A percentile compares a stretch with the other conserved stretches of the same genome.
phyloP scores from a whole-genome alignment of 176 grass and related monocot species.

The Microstegium vimineum region DNA sequence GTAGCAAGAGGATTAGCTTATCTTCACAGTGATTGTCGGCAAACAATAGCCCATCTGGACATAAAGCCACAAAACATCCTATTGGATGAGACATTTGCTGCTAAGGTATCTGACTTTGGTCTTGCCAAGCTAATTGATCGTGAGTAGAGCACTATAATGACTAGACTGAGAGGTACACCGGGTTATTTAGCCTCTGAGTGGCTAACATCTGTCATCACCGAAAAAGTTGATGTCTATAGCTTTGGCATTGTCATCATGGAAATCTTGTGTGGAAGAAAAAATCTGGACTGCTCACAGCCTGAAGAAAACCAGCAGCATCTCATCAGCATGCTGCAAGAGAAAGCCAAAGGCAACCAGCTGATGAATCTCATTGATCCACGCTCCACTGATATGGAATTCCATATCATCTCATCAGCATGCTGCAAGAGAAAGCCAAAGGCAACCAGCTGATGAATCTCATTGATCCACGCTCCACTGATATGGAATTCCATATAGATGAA shows the following conservation, averaged over 20 bases:
- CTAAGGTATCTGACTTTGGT: slow-evolving; percentile 60
- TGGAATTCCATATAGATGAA: slow-evolving; percentile 23
- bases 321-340: slow-evolving; percentile 37
- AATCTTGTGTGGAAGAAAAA: slow-evolving; percentile 53
- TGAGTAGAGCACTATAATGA: slow-evolving; percentile 50
- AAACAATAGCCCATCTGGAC: slow-evolving; percentile 55
- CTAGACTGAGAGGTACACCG: slow-evolving; percentile 45
- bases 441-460: slow-evolving; percentile 27
- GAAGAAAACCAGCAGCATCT: slow-evolving; percentile 38
- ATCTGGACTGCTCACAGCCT: slow-evolving; percentile 39
- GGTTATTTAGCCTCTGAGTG: slow-evolving; percentile 60
- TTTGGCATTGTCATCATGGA: slow-evolving; percentile 50
- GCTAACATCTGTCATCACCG: slow-evolving; percentile 45
- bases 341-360: slow-evolving; percentile 19
- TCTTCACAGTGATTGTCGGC: slow-evolving; percentile 52
- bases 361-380: slow-evolving; percentile 24
- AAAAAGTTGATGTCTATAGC: slow-evolving; percentile 50
- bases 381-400: slow-evolving; percentile 2
- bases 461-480: slow-evolving; percentile 8
- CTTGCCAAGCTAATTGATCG: slow-evolving; percentile 53
- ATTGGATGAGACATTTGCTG: slow-evolving; percentile 40
- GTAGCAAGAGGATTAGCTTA: slow-evolving; percentile 46
- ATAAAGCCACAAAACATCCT: slow-evolving; percentile 72
- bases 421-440: slow-evolving; percentile 37
- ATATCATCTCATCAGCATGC: slow-evolving; percentile 33